A percentile compares a stretch with the other conserved stretches of the same genome.
Conservation (phyloP, 1,284 basidiomycete genomes). For the Kalmanozyma brasiliensis region DNA sequence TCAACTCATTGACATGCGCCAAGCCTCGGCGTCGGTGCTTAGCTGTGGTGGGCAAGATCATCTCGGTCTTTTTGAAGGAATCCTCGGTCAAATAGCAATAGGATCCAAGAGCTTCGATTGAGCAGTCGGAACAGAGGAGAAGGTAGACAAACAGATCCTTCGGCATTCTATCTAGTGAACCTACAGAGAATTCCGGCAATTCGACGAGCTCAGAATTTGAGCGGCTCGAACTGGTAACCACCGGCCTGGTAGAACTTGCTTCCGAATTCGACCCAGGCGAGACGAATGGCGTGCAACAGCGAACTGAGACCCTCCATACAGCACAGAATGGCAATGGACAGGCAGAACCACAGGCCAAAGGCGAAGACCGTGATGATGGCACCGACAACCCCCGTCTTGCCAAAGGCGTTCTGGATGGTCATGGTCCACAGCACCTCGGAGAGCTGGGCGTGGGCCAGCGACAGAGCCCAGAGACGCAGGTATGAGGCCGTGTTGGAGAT, state of each 20-base stretch:
- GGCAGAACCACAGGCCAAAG: constrained; percentile 81
- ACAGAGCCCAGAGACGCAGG: constrained; percentile 97
- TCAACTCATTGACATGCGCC: too few species aligned
- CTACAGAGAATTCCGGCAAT: too few species aligned
- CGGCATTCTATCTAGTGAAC: not conserved
- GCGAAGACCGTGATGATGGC: constrained; percentile 75
- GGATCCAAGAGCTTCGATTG: too few species aligned
- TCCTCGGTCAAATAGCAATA: too few species aligned
- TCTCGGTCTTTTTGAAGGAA: too few species aligned
- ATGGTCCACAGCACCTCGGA: constrained; percentile 79
- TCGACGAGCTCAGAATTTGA: constrained; percentile 54
- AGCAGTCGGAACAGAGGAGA: too few species aligned
- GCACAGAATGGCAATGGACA: constrained; percentile 78
- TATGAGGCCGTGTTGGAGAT: constrained; percentile 99
- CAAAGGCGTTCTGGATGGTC: constrained; percentile 66
- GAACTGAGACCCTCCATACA: constrained; percentile 84
- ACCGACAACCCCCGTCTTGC: constrained; percentile 70
- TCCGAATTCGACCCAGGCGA: constrained; percentile 98
- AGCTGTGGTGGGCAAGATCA: too few species aligned
- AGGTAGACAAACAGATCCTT: too few species aligned
- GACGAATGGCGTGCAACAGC: constrained; percentile 92
- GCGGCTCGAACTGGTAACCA: constrained; percentile 73
- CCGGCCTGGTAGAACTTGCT: constrained; percentile 94
- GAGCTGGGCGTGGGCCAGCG: constrained; percentile 95
- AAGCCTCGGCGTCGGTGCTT: too few species aligned